These are phyloP conservation scores for Fusarium devonianum DNA, from an alignment of 2,329 filamentous ascomycete species.

Conservation along the genomic window DNA sequence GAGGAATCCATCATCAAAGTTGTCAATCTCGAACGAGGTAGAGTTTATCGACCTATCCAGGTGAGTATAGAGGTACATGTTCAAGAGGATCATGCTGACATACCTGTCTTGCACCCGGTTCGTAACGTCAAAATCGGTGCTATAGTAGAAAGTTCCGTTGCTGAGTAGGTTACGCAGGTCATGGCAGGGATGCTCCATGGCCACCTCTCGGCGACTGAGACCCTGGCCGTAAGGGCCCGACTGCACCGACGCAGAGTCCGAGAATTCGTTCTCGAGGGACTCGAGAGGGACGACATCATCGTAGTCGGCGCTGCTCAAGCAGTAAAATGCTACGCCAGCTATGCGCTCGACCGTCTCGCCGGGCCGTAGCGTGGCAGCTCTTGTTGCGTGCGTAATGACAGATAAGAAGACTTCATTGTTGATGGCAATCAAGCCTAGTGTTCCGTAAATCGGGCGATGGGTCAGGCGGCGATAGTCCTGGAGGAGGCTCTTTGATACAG, in stretches of 20 bases:
- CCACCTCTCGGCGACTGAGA: conserved; percentile 70
- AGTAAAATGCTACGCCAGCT: conserved; percentile 88
- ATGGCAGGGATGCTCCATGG: conserved; percentile 86
- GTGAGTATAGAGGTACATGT: conserved; percentile 14
- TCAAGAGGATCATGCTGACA: conserved; percentile 15
- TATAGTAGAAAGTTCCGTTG: conserved; percentile 97
- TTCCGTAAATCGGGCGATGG: conserved; percentile 79
- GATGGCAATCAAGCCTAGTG: conserved; percentile 85
- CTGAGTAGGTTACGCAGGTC: conserved; percentile 90
- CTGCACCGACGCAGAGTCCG: conserved; percentile 56
- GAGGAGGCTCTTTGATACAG: conserved; percentile 69
- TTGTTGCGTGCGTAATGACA: conserved; percentile 80
- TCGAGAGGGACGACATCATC: conserved; percentile 74
- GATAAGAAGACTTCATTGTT: conserved; percentile 88
- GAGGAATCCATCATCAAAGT: conserved; percentile 88
- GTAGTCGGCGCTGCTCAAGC: conserved; percentile 84
- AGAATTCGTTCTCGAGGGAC: conserved; percentile 56
- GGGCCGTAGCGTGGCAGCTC: conserved; percentile 82
- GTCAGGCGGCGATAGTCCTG: conserved; percentile 79
- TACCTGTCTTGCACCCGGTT: conserved; percentile 89
- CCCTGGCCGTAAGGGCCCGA: conserved; percentile 48
- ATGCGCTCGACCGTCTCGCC: conserved; percentile 92
- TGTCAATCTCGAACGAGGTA: conserved; percentile 86
- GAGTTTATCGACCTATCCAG: conserved; percentile 71
- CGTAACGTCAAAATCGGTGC: conserved; percentile 96